Conservation (phyloP, 1,284 basidiomycete genomes). For the Sporisorium sorghi region DNA sequence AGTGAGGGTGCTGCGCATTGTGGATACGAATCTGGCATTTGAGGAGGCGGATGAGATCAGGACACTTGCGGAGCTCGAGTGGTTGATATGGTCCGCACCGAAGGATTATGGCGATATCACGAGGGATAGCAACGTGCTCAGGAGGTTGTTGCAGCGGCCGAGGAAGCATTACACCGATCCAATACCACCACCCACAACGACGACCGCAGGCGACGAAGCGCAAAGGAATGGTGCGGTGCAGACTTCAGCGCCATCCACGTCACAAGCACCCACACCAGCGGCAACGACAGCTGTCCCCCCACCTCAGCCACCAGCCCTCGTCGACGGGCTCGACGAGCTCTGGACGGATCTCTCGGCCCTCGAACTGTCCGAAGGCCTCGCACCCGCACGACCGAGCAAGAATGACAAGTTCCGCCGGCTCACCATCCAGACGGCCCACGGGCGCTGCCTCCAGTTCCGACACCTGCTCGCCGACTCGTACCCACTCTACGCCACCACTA, state of each 20-base stretch:
- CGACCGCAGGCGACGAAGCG: background rate
- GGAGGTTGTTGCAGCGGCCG: constrained; percentile 46
- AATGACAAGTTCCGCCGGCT: constrained; percentile 46
- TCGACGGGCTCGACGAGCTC: constrained; percentile 19
- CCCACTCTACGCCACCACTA: constrained; percentile 20
- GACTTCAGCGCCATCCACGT: background rate
- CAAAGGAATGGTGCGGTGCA: background rate
- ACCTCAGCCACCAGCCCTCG: background rate
- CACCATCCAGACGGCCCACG: constrained; percentile 40
- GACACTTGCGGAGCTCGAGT: constrained; percentile 54
- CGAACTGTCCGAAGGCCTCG: constrained; percentile 38
- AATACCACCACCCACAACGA: too few species aligned
- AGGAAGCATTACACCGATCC: constrained; percentile 21
- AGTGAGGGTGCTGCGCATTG: constrained; percentile 53
- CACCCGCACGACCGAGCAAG: constrained; percentile 40
- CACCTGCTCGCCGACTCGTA: constrained; percentile 27
- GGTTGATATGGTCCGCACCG: constrained; percentile 58
- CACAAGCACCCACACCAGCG: background rate
- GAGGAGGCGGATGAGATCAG: constrained; percentile 63
- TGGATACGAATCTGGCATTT: constrained; percentile 62
- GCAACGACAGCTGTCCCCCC: background rate
- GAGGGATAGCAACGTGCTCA: constrained; percentile 52
- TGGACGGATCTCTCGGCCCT: constrained; percentile 38
- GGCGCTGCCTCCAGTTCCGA: constrained; percentile 26
- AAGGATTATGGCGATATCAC: constrained; percentile 61